These are phyloP conservation scores for Theobroma cacao DNA, from an alignment of 345 rosid species.

Conservation along the genomic window DNA sequence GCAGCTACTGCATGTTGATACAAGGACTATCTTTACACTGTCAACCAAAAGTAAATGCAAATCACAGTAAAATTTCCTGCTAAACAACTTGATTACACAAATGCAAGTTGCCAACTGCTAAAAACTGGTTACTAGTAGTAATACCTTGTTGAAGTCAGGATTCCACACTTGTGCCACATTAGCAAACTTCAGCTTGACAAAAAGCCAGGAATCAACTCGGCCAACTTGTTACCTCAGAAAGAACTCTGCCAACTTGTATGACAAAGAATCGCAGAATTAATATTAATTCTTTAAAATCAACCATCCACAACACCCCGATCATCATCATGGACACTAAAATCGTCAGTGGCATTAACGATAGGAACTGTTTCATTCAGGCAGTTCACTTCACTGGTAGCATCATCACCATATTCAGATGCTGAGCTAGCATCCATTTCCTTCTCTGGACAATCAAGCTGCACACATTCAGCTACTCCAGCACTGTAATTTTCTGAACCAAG, in stretches of 20 bases:
- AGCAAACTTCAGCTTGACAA: neutral
- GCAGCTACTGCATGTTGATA: too few species aligned
- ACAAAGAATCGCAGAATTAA: neutral
- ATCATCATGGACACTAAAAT: neutral
- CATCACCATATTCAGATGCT: conserved; percentile 54
- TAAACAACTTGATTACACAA: too few species aligned
- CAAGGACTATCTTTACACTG: too few species aligned
- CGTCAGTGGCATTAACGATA: neutral
- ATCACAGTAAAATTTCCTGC: neutral
- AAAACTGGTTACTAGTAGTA: neutral
- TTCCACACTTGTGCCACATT: neutral
- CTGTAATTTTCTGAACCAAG: conserved; percentile 34
- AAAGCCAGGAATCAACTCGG: neutral
- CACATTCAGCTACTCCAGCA: conserved; percentile 53
- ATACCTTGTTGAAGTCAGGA: neutral
- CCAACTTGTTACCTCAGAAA: neutral
- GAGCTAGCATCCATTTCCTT: conserved; percentile 69
- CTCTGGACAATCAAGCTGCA: conserved; percentile 65
- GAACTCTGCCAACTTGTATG: neutral
- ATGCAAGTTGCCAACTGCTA: neutral
- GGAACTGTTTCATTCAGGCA: conserved; percentile 5
- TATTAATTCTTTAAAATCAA: neutral
- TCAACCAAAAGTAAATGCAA: too few species aligned
- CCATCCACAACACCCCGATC: conserved; percentile 10
- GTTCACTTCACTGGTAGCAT: conserved; percentile 10